These are phyloP conservation scores for Dispira simplex DNA, from an alignment of 192 early-diverging fungal species.

Conservation along the genomic window DNA sequence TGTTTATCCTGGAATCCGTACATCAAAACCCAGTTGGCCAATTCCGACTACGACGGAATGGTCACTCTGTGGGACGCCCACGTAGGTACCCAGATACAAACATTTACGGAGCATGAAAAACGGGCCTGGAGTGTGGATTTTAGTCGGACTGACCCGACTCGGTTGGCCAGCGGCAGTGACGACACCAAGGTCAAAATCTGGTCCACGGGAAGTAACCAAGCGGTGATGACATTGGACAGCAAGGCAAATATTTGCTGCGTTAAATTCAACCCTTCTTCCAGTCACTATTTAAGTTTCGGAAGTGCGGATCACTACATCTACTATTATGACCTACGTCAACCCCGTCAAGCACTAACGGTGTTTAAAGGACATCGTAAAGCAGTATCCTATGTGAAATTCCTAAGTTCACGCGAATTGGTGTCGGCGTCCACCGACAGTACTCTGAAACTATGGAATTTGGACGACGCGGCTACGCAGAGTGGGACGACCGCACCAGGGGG, in stretches of 20 bases:
- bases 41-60: constrained; percentile 85
- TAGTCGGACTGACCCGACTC: constrained; percentile 52
- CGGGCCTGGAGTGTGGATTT: constrained; percentile 90
- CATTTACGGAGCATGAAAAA: constrained; percentile 83
- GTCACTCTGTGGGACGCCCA: constrained; percentile 79
- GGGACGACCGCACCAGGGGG: no score
- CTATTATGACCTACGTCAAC: constrained; percentile 77
- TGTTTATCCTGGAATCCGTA: constrained; percentile 84
- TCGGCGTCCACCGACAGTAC: constrained; percentile 89
- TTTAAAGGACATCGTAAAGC: constrained; percentile 84
- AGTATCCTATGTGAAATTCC: constrained; percentile 87
- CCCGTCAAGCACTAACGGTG: constrained; percentile 45
- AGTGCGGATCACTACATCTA: constrained; percentile 88
- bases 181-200: constrained; percentile 89
- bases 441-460: constrained; percentile 65
- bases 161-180: constrained; percentile 80
- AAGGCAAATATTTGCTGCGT: constrained; percentile 88
- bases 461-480: neutral
- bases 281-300: constrained; percentile 69
- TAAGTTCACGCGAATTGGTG: constrained; percentile 59
- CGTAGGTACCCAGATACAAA: constrained; percentile 39
- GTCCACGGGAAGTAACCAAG: constrained; percentile 54
- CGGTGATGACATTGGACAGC: constrained; percentile 67
- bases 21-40: constrained; percentile 69
- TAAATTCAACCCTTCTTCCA: constrained; percentile 68